Conservation (phyloP, 2,329 filamentous ascomycete species). For the Pleoardoris graminearum region DNA sequence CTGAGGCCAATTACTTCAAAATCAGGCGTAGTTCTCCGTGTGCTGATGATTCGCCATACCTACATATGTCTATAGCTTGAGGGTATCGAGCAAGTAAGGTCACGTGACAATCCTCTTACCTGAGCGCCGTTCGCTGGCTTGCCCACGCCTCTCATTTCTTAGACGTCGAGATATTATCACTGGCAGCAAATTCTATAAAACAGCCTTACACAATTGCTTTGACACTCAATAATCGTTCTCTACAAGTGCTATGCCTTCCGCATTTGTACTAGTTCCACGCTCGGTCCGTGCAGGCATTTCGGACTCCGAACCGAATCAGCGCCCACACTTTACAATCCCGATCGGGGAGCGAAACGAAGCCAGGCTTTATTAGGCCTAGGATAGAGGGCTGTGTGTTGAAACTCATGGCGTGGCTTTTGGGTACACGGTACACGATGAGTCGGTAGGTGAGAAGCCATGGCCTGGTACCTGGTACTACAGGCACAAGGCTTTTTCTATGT, state of each 20-base stretch:
- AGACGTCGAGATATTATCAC: no score
- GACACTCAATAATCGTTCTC: neutral
- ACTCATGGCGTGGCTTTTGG: neutral
- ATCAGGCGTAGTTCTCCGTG: no score
- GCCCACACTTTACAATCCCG: conserved; percentile 2
- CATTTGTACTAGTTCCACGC: neutral
- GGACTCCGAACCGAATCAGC: conserved; percentile 7
- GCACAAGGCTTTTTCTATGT: no score
- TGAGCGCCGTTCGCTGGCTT: no score
- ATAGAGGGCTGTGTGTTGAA: neutral
- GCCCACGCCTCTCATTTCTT: no score
- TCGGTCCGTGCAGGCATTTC: conserved; percentile 6
- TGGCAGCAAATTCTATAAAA: no score
- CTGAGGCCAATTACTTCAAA: no score
- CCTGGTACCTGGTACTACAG: no score
- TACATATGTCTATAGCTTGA: no score
- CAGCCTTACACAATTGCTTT: no score
- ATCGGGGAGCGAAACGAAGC: conserved; percentile 7
- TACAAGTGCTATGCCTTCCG: neutral
- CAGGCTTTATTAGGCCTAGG: neutral
- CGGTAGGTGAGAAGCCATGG: neutral
- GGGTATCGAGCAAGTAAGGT: no score
- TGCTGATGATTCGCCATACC: neutral
- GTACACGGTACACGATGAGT: neutral
- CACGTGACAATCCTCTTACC: neutral